These are phyloP conservation scores for Yamadazyma atlantica DNA, from an alignment of 1,139 yeast genomes.

Conservation along the genomic window DNA sequence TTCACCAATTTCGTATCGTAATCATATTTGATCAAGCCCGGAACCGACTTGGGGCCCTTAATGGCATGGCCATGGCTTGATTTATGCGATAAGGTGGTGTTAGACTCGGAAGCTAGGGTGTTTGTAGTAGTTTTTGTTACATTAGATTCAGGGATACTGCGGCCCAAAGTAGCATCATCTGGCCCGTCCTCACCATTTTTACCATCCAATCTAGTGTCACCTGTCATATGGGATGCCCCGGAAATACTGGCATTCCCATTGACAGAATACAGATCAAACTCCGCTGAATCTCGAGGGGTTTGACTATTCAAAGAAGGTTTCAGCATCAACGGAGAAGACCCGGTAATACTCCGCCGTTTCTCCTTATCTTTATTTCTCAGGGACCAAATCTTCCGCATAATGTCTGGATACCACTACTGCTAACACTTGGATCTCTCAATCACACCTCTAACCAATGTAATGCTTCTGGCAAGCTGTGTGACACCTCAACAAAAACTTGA, in stretches of 20 bases:
- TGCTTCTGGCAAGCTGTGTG: too few relatives aligned
- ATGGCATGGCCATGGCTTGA: not conserved
- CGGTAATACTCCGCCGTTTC: slow-evolving; percentile 13
- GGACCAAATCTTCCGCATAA: slow-evolving; percentile 25
- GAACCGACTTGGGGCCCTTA: slow-evolving; percentile 12
- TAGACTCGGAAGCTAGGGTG: not conserved
- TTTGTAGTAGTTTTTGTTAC: not conserved
- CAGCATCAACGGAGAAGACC: slow-evolving; percentile 7
- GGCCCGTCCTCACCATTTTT: not conserved
- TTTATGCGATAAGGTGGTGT: not conserved
- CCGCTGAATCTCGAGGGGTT: slow-evolving; percentile 2
- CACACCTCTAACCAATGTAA: too few relatives aligned
- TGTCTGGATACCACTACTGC: too few relatives aligned
- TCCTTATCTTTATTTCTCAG: slow-evolving; percentile 16
- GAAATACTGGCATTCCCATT: not conserved
- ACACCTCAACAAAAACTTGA: not conserved
- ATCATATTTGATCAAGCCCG: slow-evolving; percentile 29
- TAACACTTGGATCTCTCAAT: too few relatives aligned
- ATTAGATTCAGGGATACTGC: not conserved
- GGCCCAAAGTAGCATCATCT: not conserved
- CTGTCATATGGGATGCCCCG: not conserved
- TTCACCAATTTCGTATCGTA: slow-evolving; percentile 33
- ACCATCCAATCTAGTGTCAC: too few relatives aligned
- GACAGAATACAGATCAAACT: not conserved
- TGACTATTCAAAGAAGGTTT: slow-evolving; percentile 8